Evolutionary conservation across 331 rosid species (phyloP).

Genomic region (Rhamnella rubrinervis): DNA sequence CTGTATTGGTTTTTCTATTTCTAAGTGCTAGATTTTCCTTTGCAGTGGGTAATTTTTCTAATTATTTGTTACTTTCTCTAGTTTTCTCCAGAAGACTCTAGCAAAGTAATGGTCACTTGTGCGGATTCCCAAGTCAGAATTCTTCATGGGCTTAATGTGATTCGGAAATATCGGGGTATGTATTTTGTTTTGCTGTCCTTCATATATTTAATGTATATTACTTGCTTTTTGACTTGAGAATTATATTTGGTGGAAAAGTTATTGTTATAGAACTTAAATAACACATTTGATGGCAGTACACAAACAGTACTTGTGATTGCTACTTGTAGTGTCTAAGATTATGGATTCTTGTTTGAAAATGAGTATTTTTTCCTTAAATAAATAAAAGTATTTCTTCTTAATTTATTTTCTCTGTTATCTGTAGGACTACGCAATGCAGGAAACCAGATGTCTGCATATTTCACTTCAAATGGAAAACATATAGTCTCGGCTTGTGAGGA

Average conservation of each 20-base stretch:
- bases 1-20: slow-evolving; percentile 2
- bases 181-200: background rate
- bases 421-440: slow-evolving; percentile 58
- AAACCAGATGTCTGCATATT: slow-evolving; percentile 60
- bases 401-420: slow-evolving; percentile 20
- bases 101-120: slow-evolving; percentile 82
- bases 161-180: slow-evolving; percentile 83
- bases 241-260: background rate
- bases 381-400: background rate
- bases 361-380: background rate
- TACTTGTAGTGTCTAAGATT: background rate
- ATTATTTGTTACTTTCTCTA: slow-evolving; percentile 35
- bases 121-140: slow-evolving; percentile 91
- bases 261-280: background rate
- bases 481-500: slow-evolving; percentile 87
- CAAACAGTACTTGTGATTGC: background rate
- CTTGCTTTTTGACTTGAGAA: background rate
- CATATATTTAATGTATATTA: background rate
- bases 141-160: slow-evolving; percentile 73
- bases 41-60: background rate
- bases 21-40: slow-evolving; percentile 3
- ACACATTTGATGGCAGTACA: background rate
- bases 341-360: background rate
- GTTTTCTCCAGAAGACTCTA: slow-evolving; percentile 76
- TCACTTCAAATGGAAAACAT: slow-evolving; percentile 91